phyloP scores from a whole-genome alignment of 768 basidiomycete genomes.

The Mrakia blollopis region DNA sequence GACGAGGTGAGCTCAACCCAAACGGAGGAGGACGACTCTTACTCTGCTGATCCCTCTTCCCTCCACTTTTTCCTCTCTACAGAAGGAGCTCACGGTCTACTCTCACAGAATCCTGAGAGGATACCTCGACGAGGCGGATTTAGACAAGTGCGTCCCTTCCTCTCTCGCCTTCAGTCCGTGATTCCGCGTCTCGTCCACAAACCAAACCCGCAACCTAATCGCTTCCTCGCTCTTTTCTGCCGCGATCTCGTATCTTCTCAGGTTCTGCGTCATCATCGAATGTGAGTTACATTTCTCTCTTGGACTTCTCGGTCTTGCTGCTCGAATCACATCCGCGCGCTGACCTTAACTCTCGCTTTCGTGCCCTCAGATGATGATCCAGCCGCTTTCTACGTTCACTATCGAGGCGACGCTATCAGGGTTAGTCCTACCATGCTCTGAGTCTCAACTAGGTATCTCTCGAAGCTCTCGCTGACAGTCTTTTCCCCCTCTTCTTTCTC shows the following conservation, averaged over 20 bases:
- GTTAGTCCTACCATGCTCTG: background rate
- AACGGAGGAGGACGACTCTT: too few relatives aligned
- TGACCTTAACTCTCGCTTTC: background rate
- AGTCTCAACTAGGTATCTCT: background rate
- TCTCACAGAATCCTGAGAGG: background rate
- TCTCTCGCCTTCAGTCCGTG: background rate
- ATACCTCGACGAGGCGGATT: background rate
- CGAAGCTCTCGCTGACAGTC: background rate
- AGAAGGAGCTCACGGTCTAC: slow-evolving; percentile 10
- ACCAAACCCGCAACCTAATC: background rate
- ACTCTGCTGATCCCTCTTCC: background rate
- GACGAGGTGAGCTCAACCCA: background rate
- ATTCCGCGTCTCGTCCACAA: background rate
- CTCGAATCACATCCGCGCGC: background rate
- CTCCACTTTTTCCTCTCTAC: too few relatives aligned
- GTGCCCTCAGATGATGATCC: background rate
- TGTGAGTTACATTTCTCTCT: background rate
- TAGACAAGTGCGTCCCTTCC: background rate
- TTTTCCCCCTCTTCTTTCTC: background rate
- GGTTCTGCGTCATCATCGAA: slow-evolving; percentile 13
- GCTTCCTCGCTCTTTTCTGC: too few relatives aligned
- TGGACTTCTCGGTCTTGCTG: background rate
- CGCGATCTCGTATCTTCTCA: background rate
- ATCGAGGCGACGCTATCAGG: background rate
- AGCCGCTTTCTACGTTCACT: background rate